These are phyloP conservation scores for Ilyonectria destructans DNA, from an alignment of 2,329 filamentous ascomycete genomes.

Conservation along the genomic window DNA sequence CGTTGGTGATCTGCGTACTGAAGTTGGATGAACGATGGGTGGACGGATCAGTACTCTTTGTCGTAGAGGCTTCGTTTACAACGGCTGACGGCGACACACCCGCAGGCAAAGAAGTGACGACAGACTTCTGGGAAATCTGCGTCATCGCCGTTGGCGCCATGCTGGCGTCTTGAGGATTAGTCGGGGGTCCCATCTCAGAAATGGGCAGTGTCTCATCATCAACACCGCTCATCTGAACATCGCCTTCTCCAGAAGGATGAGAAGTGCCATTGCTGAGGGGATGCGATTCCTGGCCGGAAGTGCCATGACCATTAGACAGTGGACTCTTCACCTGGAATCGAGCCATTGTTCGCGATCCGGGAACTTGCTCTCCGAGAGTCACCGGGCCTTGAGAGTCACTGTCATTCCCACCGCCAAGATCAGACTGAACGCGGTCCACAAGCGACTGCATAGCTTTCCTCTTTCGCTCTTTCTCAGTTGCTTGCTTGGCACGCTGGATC, in stretches of 20 bases:
- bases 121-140: slow-evolving; percentile 77
- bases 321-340: slow-evolving; percentile 72
- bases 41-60: slow-evolving; percentile 87
- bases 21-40: slow-evolving; percentile 74
- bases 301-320: slow-evolving; percentile 72
- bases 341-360: slow-evolving; percentile 67
- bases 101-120: slow-evolving; percentile 70
- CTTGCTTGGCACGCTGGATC: slow-evolving; percentile 73
- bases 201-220: slow-evolving; percentile 65
- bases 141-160: slow-evolving; percentile 65
- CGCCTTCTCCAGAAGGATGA: slow-evolving; percentile 64
- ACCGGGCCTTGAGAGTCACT: slow-evolving; percentile 72
- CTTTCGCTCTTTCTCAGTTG: slow-evolving; percentile 75
- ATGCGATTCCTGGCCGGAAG: slow-evolving; percentile 54
- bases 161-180: slow-evolving; percentile 56
- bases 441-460: slow-evolving; percentile 74
- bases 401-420: slow-evolving; percentile 66
- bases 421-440: slow-evolving; percentile 65
- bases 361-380: slow-evolving; percentile 76
- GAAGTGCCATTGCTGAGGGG: slow-evolving; percentile 71
- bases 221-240: slow-evolving; percentile 75
- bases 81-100: slow-evolving; percentile 73
- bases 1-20: slow-evolving; percentile 83
- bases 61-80: slow-evolving; percentile 91
- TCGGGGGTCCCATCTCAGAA: slow-evolving; percentile 69